Evolutionary conservation across 352 stramenopile genomes (phyloP).

Genomic region (Pythium periplocum): DNA sequence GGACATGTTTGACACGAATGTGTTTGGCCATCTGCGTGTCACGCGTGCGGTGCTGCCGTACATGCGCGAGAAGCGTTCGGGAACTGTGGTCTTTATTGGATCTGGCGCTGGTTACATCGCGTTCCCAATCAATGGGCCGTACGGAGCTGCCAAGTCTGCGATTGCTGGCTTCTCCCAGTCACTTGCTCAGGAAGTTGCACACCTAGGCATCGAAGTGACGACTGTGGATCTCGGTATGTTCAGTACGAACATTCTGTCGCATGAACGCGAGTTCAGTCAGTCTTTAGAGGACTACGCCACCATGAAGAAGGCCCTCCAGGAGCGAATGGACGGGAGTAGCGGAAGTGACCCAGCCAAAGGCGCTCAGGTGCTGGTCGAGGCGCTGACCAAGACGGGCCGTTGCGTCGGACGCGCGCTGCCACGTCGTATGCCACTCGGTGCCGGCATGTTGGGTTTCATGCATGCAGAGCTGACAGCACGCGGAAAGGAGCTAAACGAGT

Average conservation of each 20-base stretch:
- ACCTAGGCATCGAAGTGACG: constrained; percentile 24
- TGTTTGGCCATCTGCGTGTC: constrained; percentile 34
- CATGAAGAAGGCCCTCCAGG: neutral
- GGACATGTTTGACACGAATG: constrained; percentile 37
- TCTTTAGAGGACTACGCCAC: too few species aligned
- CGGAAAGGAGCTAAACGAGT: constrained; percentile 1
- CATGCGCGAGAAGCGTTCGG: constrained; percentile 29
- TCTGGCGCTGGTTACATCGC: constrained; percentile 28
- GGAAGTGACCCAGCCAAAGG: constrained; percentile 13
- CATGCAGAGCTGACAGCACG: neutral
- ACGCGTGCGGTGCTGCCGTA: constrained; percentile 29
- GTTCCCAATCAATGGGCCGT: constrained; percentile 25
- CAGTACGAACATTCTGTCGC: neutral
- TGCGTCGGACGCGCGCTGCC: constrained; percentile 14
- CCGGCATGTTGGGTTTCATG: neutral
- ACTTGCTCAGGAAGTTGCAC: constrained; percentile 24
- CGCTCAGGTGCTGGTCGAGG: constrained; percentile 17
- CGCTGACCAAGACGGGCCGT: constrained; percentile 22
- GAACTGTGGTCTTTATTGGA: constrained; percentile 35
- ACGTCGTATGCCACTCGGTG: constrained; percentile 7
- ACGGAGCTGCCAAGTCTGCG: constrained; percentile 36
- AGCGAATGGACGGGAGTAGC: neutral
- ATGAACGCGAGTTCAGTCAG: neutral
- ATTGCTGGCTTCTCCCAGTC: constrained; percentile 28
- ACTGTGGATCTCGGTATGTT: constrained; percentile 5